Base-by-base conservation (phyloP, 2,329 filamentous ascomycete genomes). In the Sporothrix phasma region DNA sequence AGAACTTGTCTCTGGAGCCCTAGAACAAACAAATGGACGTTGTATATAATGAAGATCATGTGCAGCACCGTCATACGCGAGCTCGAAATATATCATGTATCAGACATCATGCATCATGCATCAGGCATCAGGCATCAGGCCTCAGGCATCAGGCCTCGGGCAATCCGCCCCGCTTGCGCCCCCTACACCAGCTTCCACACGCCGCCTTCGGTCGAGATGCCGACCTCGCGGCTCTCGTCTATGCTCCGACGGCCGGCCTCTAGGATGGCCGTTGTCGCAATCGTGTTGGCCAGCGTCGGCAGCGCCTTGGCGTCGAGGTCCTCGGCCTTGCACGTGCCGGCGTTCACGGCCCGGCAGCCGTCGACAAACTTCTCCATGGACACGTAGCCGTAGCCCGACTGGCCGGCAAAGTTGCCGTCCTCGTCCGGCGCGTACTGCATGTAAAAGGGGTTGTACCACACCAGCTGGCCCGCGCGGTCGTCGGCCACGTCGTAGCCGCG, bases 361-460 rank as follows among this genome's bases (percentile, higher is more conserved):
- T 97, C 91, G 59, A 97, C 87, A 75, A 97, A 97, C 77, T 97
- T 97, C 79, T 97, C 92, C 72, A 97, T 92, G 22, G 89, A 94
- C 65, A 96, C 84, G 76, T 97, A 97, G 39, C 92, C 92, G 74
- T 97, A 97, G 26, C 92, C 92, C 6, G 86, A 88, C 78, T 96
- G 92, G 41, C 92, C 92, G 63, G 85, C 87, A 75, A 97, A 97
- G 77, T 97, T 95, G 63, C 92, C 93, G 75, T 96, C 90, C 78
- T 96, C 92, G 72, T 96, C 92, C 22, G 92, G 92, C 13, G 92
- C 90, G 72, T 96, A 96, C 71, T 88, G 88, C 91, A 95, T 96
- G 77, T 95, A 95, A 77, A 95, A 95, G 74, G 92, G 92, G 75
- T 97, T 97, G 75, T 90, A 88, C 90, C 92, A 96, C 73, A 88